phyloP scores from a whole-genome alignment of 257 asterid genomes.

The Plantago ovata region DNA sequence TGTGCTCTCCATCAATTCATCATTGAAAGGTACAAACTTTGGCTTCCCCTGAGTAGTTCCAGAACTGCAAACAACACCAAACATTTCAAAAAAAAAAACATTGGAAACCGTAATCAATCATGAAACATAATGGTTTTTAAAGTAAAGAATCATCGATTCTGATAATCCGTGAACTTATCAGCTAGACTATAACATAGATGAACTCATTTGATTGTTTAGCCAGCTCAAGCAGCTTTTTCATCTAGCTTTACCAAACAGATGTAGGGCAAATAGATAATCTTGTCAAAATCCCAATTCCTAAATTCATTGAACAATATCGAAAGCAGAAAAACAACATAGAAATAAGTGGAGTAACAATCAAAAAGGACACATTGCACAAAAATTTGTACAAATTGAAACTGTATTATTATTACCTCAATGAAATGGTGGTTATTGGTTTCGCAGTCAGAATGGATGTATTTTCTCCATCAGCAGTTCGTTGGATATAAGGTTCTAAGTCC shows the following conservation, averaged over 20 bases:
- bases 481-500: conserved; percentile 82
- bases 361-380: not conserved
- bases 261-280: no score
- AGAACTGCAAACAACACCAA: conserved; percentile 54
- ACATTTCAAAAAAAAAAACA: not conserved
- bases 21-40: conserved; percentile 97
- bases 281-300: not conserved
- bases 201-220: no score
- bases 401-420: conserved; percentile 68
- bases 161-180: no score
- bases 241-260: no score
- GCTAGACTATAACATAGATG: no score
- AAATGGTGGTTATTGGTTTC: conserved; percentile 77
- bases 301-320: not conserved
- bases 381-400: not conserved
- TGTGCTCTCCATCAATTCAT: conserved; percentile 83
- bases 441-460: conserved; percentile 56
- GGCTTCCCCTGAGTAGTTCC: conserved; percentile 99
- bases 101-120: not conserved
- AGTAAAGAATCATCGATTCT: no score
- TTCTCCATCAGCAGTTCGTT: conserved; percentile 71
- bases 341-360: not conserved
- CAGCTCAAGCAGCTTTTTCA: no score
- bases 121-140: no score
- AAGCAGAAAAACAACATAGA: not conserved